Percentiles rank a stretch among this genome's conserved stretches.
Conservation (phyloP, 2,329 filamentous ascomycete genomes). For the Graphiopsis chlorocephala region DNA sequence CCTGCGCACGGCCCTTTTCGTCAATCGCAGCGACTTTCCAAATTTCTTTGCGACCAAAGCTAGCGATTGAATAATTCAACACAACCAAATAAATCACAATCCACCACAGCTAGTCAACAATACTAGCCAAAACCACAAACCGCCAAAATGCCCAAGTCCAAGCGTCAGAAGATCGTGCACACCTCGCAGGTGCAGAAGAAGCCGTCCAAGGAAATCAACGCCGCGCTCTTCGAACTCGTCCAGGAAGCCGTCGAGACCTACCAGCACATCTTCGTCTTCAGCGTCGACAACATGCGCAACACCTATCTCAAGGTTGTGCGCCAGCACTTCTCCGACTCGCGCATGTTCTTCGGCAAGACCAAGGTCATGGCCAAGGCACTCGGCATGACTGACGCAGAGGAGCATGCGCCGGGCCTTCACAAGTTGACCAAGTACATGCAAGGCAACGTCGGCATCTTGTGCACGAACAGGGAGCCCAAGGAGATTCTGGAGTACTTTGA, state of each 20-base stretch:
- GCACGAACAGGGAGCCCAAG: constrained; percentile 72
- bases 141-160: constrained; percentile 86
- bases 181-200: constrained; percentile 92
- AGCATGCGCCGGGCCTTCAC: constrained; percentile 75
- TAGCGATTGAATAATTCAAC: background rate
- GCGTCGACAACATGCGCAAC: constrained; percentile 97
- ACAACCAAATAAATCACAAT: background rate
- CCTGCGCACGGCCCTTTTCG: background rate
- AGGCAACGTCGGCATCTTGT: constrained; percentile 85
- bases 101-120: constrained; percentile 11
- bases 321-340: constrained; percentile 77
- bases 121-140: constrained; percentile 17
- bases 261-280: constrained; percentile 89
- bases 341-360: constrained; percentile 98
- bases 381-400: constrained; percentile 67
- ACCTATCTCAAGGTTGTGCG: constrained; percentile 90
- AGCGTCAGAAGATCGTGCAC: constrained; percentile 84
- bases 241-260: constrained; percentile 81
- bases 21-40: constrained; percentile 1
- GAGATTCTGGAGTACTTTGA: constrained; percentile 71
- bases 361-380: constrained; percentile 98
- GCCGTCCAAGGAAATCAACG: constrained; percentile 76
- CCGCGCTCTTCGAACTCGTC: constrained; percentile 83
- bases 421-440: constrained; percentile 65
- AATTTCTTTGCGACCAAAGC: constrained; percentile 11